Base-by-base conservation (phyloP, 2,329 filamentous ascomycete species). In the Fusarium sp. region DNA sequence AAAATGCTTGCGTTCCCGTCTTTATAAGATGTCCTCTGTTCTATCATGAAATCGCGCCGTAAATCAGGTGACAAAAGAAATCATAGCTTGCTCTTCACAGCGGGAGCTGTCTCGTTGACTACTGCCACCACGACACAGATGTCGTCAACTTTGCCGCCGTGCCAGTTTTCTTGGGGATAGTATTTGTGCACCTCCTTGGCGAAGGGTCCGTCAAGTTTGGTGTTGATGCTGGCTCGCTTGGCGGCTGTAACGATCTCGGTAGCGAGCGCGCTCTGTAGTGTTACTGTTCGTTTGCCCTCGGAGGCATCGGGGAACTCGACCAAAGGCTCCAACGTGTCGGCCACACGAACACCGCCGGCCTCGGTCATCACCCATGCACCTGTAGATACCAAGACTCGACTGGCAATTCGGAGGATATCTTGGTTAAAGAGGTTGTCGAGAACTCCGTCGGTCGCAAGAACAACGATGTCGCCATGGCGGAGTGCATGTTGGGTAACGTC, bases 351-450 rank as follows among this genome's bases (percentile, higher is more conserved):
- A 6, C 90, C 90, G 9, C 85, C 83, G 6, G 87, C 80, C 1
- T 81, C 82, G 2, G 87, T 87, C 71, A 85, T 85, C 21, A 87
- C 83, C 94, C 94, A 98, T 1, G 93, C 94, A 6, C 91, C 91
- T 6, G 85, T 83, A 16, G 86, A 83, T 33, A 89, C 84, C 93
- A 99, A 97, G 28, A 90, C 84, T 48, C 86, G 85, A 70, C 91
- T 95, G 26, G 95, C 90, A 53, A 97, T 89, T 63, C 90, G 88
- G 15, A 99, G 85, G 29, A 97, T 91, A 71, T 99, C 94, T 76
- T 97, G 92, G 74, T 94, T 92, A 76, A 93, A 96, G 31, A 99
- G 85, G 74, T 99, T 99, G 79, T 99, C 96, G 87, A 96, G 96
- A 7, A 98, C 92, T 6, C 96, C 96, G 79, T 99, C 96, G 1